These are phyloP conservation scores for Penicillium sumatraense DNA, from an alignment of 2,329 filamentous ascomycete species.

Conservation along the genomic window DNA sequence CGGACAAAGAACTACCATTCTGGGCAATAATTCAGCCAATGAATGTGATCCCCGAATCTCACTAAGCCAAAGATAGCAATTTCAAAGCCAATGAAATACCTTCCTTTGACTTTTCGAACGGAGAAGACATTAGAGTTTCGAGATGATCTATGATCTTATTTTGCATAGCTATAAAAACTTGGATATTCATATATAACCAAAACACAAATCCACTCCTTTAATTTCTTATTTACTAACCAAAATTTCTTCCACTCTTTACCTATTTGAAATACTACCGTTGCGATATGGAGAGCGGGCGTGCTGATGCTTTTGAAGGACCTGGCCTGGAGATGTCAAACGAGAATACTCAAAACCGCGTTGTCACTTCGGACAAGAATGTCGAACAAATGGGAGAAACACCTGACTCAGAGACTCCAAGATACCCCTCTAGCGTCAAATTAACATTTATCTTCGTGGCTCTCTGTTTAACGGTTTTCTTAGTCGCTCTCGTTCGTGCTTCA, in stretches of 20 bases:
- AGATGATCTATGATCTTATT: neutral
- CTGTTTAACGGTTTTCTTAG: neutral
- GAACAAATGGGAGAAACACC: neutral
- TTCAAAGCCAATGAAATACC: neutral
- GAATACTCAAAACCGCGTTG: neutral
- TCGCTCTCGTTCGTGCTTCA: neutral
- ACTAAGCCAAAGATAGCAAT: neutral
- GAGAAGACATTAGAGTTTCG: neutral
- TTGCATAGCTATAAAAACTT: neutral
- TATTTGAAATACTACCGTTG: neutral
- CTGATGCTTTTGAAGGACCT: neutral
- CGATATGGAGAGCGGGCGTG: neutral
- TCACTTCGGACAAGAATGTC: neutral
- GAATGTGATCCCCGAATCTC: neutral
- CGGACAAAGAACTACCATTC: neutral
- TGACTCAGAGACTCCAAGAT: neutral
- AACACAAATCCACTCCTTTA: neutral
- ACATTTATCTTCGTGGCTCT: neutral
- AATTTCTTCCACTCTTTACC: neutral
- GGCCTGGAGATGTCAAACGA: neutral
- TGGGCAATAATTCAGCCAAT: neutral
- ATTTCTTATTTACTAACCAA: neutral
- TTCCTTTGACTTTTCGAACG: neutral
- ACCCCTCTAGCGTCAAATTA: neutral
- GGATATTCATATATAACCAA: neutral